phyloP scores from a whole-genome alignment of 768 basidiomycete species.

The Leccinum subgranulosum region DNA sequence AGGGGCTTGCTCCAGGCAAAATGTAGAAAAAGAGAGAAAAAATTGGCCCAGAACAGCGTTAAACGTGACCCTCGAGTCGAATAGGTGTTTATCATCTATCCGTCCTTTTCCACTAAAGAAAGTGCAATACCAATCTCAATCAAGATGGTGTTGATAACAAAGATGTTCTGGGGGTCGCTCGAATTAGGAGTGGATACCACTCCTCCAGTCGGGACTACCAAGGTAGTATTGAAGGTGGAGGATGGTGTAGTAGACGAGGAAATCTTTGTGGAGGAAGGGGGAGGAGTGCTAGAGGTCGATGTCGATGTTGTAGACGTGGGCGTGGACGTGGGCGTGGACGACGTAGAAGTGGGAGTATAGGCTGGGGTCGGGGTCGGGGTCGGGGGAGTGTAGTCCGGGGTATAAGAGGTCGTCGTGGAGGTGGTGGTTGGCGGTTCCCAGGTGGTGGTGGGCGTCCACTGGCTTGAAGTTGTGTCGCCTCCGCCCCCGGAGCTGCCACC shows the following conservation, averaged over 20 bases:
- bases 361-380: slow-evolving; percentile 10
- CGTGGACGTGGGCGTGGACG: slow-evolving; percentile 22
- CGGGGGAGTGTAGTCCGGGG: slow-evolving; percentile 15
- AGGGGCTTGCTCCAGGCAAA: slow-evolving; percentile 8
- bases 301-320: neutral
- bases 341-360: slow-evolving; percentile 15
- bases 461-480: slow-evolving; percentile 8
- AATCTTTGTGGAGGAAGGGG: slow-evolving; percentile 16
- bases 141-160: slow-evolving; percentile 34
- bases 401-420: slow-evolving; percentile 19
- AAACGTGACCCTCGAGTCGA: neutral
- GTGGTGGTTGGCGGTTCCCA: slow-evolving; percentile 23
- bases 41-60: neutral
- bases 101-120: neutral
- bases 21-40: neutral
- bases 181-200: slow-evolving; percentile 31
- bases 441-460: slow-evolving; percentile 11
- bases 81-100: neutral
- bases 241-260: slow-evolving; percentile 22
- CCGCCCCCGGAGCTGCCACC: slow-evolving; percentile 34
- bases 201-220: slow-evolving; percentile 23
- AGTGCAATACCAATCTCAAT: slow-evolving; percentile 31
- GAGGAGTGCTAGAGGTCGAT: neutral
- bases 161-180: slow-evolving; percentile 32
- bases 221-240: slow-evolving; percentile 20